phyloP scores from a whole-genome alignment of 2,329 filamentous ascomycete genomes.

The Cryoendolithus antarcticus region DNA sequence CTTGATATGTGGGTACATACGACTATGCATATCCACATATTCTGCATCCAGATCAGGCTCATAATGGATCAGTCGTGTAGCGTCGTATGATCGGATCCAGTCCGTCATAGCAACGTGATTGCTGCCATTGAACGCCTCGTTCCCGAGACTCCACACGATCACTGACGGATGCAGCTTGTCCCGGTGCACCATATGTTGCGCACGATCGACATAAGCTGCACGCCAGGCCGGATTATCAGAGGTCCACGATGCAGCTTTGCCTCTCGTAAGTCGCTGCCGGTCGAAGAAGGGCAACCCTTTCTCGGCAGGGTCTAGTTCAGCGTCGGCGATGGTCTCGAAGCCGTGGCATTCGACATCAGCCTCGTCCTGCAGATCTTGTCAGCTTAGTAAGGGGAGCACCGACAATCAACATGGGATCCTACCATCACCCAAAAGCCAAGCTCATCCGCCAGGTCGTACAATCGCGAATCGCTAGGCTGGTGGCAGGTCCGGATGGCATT shows the following conservation, averaged over 20 bases:
- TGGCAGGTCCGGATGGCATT: slow-evolving; percentile 57
- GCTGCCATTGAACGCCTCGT: slow-evolving; percentile 57
- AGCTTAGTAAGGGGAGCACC: slow-evolving; percentile 21
- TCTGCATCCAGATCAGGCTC: slow-evolving; percentile 49
- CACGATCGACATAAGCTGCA: slow-evolving; percentile 54
- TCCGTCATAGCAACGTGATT: slow-evolving; percentile 58
- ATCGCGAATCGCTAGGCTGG: slow-evolving; percentile 47
- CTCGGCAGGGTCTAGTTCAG: slow-evolving; percentile 4
- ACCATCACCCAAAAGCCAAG: slow-evolving; percentile 54
- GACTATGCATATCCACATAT: slow-evolving; percentile 52
- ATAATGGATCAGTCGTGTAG: slow-evolving; percentile 50
- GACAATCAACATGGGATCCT: slow-evolving; percentile 35
- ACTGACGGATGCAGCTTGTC: slow-evolving; percentile 58
- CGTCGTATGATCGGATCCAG: slow-evolving; percentile 44
- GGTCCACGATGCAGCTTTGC: slow-evolving; percentile 21
- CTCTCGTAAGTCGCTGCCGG: slow-evolving; percentile 37
- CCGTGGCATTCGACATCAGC: slow-evolving; percentile 35
- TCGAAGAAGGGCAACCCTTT: slow-evolving; percentile 5
- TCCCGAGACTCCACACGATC: slow-evolving; percentile 60
- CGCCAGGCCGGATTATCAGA: slow-evolving; percentile 49
- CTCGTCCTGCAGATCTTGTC: slow-evolving; percentile 25
- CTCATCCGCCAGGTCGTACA: slow-evolving; percentile 50
- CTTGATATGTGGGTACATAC: slow-evolving; percentile 51
- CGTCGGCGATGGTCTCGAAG: slow-evolving; percentile 14
- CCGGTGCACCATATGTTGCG: slow-evolving; percentile 49